These are phyloP conservation scores for Annulohypoxylon truncatum DNA, from an alignment of 2,329 filamentous ascomycete species.

Conservation along the genomic window DNA sequence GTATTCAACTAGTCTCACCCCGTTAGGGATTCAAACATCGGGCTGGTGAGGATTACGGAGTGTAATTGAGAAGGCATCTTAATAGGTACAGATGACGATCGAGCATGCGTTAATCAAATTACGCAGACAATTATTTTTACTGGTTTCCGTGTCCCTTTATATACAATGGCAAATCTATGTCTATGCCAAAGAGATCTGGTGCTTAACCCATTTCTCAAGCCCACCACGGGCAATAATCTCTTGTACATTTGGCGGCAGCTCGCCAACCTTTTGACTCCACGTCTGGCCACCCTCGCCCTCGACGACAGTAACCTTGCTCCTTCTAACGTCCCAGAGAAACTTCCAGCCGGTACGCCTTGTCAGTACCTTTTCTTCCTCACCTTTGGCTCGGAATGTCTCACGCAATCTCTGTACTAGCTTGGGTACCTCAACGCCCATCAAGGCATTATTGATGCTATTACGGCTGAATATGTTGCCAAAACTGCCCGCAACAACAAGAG, in stretches of 20 bases:
- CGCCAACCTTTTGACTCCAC: constrained; percentile 86
- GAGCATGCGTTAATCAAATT: background rate
- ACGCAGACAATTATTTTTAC: background rate
- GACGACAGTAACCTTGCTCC: constrained; percentile 75
- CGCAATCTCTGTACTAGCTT: constrained; percentile 73
- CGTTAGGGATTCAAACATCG: background rate
- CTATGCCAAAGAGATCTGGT: background rate
- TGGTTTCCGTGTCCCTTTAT: background rate
- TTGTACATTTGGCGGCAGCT: constrained; percentile 87
- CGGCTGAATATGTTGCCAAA: constrained; percentile 82
- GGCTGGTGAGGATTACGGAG: background rate
- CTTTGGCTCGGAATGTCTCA: constrained; percentile 64
- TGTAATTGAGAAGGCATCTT: background rate
- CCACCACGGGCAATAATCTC: constrained; percentile 79
- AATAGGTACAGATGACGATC: background rate
- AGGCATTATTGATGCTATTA: constrained; percentile 59
- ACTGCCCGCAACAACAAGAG: constrained; percentile 81
- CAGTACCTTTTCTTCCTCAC: constrained; percentile 45
- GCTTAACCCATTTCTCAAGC: constrained; percentile 84
- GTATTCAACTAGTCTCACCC: background rate
- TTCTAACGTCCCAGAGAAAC: constrained; percentile 81
- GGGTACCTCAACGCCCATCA: constrained; percentile 78
- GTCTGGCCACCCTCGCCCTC: constrained; percentile 71
- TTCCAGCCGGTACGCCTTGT: constrained; percentile 86
- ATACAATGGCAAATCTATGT: background rate